Evolutionary conservation across 768 basidiomycete genomes (phyloP).

Genomic region (Galerina sulciceps): DNA sequence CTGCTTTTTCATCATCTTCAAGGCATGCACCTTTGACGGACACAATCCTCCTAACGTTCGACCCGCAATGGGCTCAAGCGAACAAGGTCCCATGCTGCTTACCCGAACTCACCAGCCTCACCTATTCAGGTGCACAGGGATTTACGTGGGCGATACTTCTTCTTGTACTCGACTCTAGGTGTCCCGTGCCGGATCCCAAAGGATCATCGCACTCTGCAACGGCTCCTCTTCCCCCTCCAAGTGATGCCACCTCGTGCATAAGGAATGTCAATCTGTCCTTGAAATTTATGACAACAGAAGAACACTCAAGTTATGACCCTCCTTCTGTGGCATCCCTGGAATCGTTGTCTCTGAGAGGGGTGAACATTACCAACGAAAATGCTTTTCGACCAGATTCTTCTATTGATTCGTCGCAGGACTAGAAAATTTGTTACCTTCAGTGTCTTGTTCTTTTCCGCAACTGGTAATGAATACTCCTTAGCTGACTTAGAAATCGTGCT

Average conservation of each 20-base stretch:
- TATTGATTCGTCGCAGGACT: neutral
- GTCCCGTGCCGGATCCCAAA: neutral
- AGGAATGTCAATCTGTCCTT: neutral
- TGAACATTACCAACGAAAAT: neutral
- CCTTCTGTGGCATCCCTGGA: neutral
- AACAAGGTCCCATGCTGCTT: conserved; percentile 9
- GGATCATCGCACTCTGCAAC: neutral
- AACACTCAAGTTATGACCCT: neutral
- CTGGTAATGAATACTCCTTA: too few relatives aligned
- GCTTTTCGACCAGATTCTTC: neutral
- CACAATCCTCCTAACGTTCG: conserved; percentile 1
- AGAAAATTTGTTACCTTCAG: neutral
- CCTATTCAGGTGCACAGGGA: conserved; percentile 9
- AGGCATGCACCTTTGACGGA: conserved; percentile 10
- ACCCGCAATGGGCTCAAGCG: conserved; percentile 5
- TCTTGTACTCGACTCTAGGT: conserved; percentile 11
- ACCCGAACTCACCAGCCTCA: conserved; percentile 4
- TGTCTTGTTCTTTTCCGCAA: neutral
- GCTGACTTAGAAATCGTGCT: too few relatives aligned
- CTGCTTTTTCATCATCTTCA: neutral
- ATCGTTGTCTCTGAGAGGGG: conserved; percentile 1
- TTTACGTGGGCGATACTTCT: conserved; percentile 12
- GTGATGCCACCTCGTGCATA: neutral
- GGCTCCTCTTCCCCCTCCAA: neutral
- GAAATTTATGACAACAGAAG: neutral